A percentile compares a stretch with the other conserved stretches of the same genome.
phyloP scores from a whole-genome alignment of 257 asterid genomes.

The Salvia rosmarinus region DNA sequence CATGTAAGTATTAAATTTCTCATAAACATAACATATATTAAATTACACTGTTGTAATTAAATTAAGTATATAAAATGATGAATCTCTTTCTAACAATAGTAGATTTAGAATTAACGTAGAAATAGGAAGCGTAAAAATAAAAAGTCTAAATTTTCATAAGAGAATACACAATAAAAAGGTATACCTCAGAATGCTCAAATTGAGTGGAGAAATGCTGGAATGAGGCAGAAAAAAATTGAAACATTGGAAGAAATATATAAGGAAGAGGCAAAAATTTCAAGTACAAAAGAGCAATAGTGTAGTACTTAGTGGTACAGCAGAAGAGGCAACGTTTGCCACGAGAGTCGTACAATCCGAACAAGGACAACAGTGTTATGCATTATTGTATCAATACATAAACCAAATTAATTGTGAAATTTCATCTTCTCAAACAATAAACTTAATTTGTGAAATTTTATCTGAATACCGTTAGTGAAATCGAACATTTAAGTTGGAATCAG shows the following conservation, averaged over 20 bases:
- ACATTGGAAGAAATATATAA: slow-evolving; percentile 23
- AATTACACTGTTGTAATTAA: background rate
- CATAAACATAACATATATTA: background rate
- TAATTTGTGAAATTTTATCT: background rate
- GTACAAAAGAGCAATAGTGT: slow-evolving; percentile 24
- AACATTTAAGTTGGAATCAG: background rate
- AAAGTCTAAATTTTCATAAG: too few species aligned
- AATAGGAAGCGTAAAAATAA: background rate
- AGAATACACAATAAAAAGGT: background rate
- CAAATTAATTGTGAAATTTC: background rate
- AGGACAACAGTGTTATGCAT: background rate
- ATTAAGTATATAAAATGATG: background rate
- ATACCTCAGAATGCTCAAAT: background rate
- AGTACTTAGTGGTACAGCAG: slow-evolving; percentile 29
- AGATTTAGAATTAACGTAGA: too few species aligned
- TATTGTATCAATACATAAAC: background rate
- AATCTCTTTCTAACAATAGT: too few species aligned
- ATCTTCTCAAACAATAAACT: too few species aligned
- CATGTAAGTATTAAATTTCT: background rate
- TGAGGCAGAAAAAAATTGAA: background rate
- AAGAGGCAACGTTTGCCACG: slow-evolving; percentile 5
- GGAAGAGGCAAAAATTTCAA: background rate
- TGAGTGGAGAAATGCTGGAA: background rate
- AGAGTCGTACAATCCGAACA: slow-evolving; percentile 30
- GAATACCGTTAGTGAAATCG: background rate